These are phyloP conservation scores for Phytophthora syringae DNA, from an alignment of 352 stramenopile genomes.

Conservation along the genomic window DNA sequence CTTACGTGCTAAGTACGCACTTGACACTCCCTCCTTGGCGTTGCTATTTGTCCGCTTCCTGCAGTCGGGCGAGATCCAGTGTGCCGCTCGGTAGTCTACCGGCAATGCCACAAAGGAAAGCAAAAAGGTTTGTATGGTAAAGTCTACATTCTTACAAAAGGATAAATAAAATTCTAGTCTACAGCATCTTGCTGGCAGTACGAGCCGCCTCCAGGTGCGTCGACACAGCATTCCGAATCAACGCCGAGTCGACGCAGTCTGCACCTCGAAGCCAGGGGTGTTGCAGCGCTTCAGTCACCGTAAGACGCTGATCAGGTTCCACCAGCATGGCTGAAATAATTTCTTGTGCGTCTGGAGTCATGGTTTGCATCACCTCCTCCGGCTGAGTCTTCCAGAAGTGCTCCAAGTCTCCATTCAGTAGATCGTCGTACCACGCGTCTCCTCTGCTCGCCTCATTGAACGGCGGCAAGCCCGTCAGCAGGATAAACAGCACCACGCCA, in stretches of 20 bases:
- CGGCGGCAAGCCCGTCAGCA: conserved; percentile 89
- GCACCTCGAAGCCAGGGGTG: conserved; percentile 69
- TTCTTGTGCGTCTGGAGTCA: conserved; percentile 65
- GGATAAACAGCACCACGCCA: conserved; percentile 92
- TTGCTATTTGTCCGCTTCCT: too few relatives aligned
- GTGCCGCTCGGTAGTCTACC: neutral
- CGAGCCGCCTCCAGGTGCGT: conserved; percentile 44
- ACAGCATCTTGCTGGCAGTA: conserved; percentile 19
- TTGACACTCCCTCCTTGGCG: too few relatives aligned
- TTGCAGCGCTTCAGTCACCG: conserved; percentile 54
- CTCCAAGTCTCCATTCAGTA: conserved; percentile 55
- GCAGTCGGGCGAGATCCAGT: too few relatives aligned
- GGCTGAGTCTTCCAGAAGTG: conserved; percentile 68
- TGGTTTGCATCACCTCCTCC: conserved; percentile 33
- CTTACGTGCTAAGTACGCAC: too few relatives aligned
- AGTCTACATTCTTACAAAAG: conserved; percentile 28
- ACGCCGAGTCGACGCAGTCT: conserved; percentile 41
- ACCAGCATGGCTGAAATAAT: conserved; percentile 77
- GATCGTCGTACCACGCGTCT: conserved; percentile 82
- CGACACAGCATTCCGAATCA: conserved; percentile 44
- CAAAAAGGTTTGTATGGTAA: conserved; percentile 2
- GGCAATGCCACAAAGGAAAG: neutral
- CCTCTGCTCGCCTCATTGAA: conserved; percentile 78
- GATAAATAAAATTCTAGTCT: conserved; percentile 32
- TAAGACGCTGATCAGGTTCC: conserved; percentile 67